These are phyloP conservation scores for Starmerella scarabaei DNA, from an alignment of 805 yeast genomes.

Conservation along the genomic window DNA sequence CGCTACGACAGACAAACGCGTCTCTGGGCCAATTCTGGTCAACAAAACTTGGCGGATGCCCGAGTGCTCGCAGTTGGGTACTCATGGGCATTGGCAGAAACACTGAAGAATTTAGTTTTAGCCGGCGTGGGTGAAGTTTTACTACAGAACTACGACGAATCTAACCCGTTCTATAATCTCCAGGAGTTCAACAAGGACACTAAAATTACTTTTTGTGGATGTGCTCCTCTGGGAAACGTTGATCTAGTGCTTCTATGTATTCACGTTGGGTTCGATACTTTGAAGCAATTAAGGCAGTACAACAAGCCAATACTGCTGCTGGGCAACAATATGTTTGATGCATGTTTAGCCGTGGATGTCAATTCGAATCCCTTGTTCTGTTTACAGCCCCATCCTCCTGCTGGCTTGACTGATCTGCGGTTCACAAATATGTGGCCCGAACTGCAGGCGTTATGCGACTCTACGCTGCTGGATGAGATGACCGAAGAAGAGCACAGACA, in stretches of 20 bases:
- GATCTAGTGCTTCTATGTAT: neutral
- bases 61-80: conserved; percentile 51
- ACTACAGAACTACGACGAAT: conserved; percentile 35
- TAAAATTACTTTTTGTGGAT: neutral
- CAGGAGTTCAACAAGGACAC: neutral
- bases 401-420: conserved; percentile 45
- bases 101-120: conserved; percentile 68
- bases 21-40: conserved; percentile 76
- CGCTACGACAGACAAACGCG: conserved; percentile 81
- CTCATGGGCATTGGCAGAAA: conserved; percentile 41
- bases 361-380: conserved; percentile 28
- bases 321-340: conserved; percentile 3
- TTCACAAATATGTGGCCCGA: conserved; percentile 64
- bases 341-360: neutral
- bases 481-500: conserved; percentile 39
- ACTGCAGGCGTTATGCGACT: conserved; percentile 37
- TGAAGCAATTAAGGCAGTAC: conserved; percentile 21
- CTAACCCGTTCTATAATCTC: neutral
- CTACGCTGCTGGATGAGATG: conserved; percentile 37
- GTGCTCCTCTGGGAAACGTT: neutral
- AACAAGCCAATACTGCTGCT: conserved; percentile 1
- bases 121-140: conserved; percentile 77
- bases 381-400: conserved; percentile 56
- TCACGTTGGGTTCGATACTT: neutral
- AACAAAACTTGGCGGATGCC: conserved; percentile 41